Evolutionary conservation across 345 rosid genomes (phyloP).

Genomic region (Arabidopsis suecica): DNA sequence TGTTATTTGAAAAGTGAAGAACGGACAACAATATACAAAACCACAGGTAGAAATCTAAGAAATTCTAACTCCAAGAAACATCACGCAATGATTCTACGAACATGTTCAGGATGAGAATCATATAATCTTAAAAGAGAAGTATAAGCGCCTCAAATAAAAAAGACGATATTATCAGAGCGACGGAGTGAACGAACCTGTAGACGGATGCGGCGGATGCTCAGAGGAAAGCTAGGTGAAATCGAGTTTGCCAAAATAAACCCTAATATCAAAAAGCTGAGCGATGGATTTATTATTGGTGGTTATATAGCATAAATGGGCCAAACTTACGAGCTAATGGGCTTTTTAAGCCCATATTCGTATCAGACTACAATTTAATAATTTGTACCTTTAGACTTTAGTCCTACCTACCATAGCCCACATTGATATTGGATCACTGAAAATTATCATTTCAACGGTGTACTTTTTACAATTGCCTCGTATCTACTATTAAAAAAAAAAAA

Average conservation of each 20-base stretch:
- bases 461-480: neutral
- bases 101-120: neutral
- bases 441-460: neutral
- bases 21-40: conserved; percentile 4
- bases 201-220: conserved; percentile 36
- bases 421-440: neutral
- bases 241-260: conserved; percentile 29
- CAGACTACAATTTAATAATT: neutral
- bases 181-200: conserved; percentile 36
- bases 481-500: no score
- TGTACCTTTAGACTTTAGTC: no score
- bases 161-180: neutral
- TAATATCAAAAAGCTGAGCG: neutral
- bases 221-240: neutral
- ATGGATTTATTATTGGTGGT: neutral
- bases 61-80: neutral
- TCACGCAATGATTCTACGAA: neutral
- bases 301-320: conserved; percentile 33
- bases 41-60: neutral
- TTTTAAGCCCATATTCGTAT: conserved; percentile 5
- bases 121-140: neutral
- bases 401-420: neutral
- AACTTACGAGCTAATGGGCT: neutral
- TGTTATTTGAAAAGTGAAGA: neutral
- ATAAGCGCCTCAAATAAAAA: neutral